Evolutionary conservation across 495 filamentous ascomycete genomes (phyloP), one percentile per base, ranked within the genome.

Genomic region (Aspergillus bertholletiae): DNA sequence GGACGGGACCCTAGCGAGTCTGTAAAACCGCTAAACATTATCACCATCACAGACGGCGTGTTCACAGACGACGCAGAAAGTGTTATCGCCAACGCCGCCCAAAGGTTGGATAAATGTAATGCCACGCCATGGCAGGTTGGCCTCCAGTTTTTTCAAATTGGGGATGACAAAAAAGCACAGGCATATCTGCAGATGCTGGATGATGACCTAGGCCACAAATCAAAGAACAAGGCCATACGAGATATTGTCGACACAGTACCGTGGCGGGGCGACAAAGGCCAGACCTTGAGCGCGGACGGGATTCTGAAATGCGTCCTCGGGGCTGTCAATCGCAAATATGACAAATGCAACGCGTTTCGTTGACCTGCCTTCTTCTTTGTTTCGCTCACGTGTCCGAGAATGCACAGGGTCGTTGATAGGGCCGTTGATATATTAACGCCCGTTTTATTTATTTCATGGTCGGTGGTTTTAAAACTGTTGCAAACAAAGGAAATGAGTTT

Each of bases 111-210:
- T 65, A 28, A 66, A 17, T 66, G 87, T 5, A 78, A 85, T 30
- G 92, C 92, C 0, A 83, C 86, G 28, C 79, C 90, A 22, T 88
- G 89, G 79, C 94, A 98, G 73, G 76, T 97, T 12, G 94, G 95
- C 12, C 85, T 98, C 53, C 94, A 98, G 71, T 97, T 98, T 73
- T 94, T 98, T 74, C 94, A 98, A 74, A 88, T 97, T 50, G 94
- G 94, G 45, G 78, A 83, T 27, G 91, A 96, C 61, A 58, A 68
- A 5, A 72, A 59, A 0, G 94, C 92, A 0, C 73, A 73, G 30
- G 64, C 74, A 67, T 84, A 86, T 57, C 71, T 96, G 52, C 67
- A 82, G 72, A 81, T 86, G 41, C 74, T 98, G 37, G 94, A 98
- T 65, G 89, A 97, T 72, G 81, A 80, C 17, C 69, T 97, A 27